phyloP scores from a whole-genome alignment of 2,329 filamentous ascomycete genomes.

The Arthrobotrys sinensis region DNA sequence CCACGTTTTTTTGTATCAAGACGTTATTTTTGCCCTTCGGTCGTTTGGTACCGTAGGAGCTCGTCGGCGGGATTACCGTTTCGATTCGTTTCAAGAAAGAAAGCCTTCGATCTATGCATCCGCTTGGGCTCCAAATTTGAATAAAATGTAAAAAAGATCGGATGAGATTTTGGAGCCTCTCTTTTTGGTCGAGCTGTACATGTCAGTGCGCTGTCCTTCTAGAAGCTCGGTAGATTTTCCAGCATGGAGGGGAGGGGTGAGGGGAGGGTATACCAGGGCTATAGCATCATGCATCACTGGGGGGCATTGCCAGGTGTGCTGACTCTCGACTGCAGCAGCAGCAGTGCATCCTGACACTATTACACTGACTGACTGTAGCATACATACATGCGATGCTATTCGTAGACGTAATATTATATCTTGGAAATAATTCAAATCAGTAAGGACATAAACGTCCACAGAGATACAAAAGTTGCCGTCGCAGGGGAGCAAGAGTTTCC shows the following conservation, averaged over 20 bases:
- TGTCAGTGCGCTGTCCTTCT: constrained; percentile 41
- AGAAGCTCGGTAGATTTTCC: constrained; percentile 55
- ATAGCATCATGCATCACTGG: constrained; percentile 45
- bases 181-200: background rate
- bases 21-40: constrained; percentile 51
- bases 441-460: constrained; percentile 3
- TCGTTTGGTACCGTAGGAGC: constrained; percentile 60
- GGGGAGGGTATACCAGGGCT: constrained; percentile 12
- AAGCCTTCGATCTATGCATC: constrained; percentile 50
- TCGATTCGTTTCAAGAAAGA: constrained; percentile 59
- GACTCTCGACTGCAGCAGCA: constrained; percentile 45
- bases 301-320: constrained; percentile 47
- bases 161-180: constrained; percentile 55
- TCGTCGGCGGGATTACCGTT: constrained; percentile 60
- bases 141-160: constrained; percentile 45
- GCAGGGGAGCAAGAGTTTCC: constrained; percentile 20
- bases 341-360: constrained; percentile 35
- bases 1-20: constrained; percentile 56
- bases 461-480: constrained; percentile 54
- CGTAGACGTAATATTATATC: constrained; percentile 32
- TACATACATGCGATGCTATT: constrained; percentile 39
- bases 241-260: constrained; percentile 6
- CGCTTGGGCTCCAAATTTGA: constrained; percentile 36
- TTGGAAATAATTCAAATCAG: constrained; percentile 25
- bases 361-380: constrained; percentile 13